phyloP scores from a whole-genome alignment of 202 grass and related monocot species.

The Elaeis oleifera region DNA sequence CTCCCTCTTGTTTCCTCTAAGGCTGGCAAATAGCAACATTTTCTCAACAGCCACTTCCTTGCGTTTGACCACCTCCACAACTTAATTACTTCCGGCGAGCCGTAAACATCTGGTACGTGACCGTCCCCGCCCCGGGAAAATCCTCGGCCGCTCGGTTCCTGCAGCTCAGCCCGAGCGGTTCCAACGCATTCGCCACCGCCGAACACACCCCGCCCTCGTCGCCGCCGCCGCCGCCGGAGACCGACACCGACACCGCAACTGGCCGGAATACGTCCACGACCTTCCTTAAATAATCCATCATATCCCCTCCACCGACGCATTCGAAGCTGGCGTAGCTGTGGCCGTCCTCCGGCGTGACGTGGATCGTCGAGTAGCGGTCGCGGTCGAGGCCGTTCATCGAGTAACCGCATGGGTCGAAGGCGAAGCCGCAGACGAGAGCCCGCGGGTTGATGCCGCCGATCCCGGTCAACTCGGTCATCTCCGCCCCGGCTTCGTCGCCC shows the following conservation, averaged over 20 bases:
- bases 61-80: neutral
- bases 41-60: neutral
- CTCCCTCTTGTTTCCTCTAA: neutral
- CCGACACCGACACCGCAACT: constrained; percentile 20
- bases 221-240: neutral
- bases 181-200: constrained; percentile 19
- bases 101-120: constrained; percentile 36
- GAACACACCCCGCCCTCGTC: neutral
- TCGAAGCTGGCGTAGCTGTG: constrained; percentile 16
- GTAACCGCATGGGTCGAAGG: constrained; percentile 10
- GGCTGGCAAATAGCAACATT: neutral
- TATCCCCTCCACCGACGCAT: neutral
- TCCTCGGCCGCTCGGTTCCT: constrained; percentile 10
- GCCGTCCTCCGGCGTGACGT: constrained; percentile 1
- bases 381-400: constrained; percentile 6
- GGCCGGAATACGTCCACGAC: constrained; percentile 29
- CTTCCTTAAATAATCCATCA: neutral
- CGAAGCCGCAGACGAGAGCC: constrained; percentile 5
- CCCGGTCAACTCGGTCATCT: constrained; percentile 1
- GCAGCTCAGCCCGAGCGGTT: constrained; percentile 23
- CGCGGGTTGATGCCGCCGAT: neutral
- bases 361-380: neutral
- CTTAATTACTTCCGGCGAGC: neutral
- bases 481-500: neutral
- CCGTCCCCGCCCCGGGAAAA: constrained; percentile 25